Percentiles rank a stretch among this genome's conserved stretches.
phyloP scores from a whole-genome alignment of 306 rosid genomes.

The Trifolium fragiferum region DNA sequence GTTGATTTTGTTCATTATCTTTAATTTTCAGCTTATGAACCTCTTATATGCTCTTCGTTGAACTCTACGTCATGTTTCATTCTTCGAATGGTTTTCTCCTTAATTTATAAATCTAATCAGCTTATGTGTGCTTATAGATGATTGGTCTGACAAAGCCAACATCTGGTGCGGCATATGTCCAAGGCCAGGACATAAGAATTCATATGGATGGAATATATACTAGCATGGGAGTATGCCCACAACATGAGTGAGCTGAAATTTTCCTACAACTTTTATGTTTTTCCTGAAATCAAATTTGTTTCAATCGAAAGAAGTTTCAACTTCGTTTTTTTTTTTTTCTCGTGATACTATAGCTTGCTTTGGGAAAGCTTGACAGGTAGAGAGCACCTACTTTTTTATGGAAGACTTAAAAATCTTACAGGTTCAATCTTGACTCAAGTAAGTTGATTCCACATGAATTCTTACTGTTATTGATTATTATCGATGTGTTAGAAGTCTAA shows the following conservation, averaged over 20 bases:
- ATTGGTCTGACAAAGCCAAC: conserved; percentile 87
- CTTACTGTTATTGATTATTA: conserved; percentile 14
- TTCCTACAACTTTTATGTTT: conserved; percentile 21
- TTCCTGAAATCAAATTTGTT: conserved; percentile 1
- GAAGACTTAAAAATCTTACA: conserved; percentile 86
- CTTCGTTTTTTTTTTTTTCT: not conserved
- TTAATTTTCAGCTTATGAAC: not conserved
- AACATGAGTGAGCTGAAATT: conserved; percentile 71
- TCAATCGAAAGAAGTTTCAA: not conserved
- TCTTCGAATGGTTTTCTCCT: conserved; percentile 28
- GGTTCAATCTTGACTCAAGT: conserved; percentile 71
- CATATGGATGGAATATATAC: conserved; percentile 79
- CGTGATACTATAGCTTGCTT: conserved; percentile 60
- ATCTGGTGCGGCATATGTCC: conserved; percentile 74
- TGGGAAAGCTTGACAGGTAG: conserved; percentile 90
- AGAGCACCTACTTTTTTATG: conserved; percentile 91
- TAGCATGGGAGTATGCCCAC: conserved; percentile 96
- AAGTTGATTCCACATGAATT: conserved; percentile 41
- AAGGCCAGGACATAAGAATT: conserved; percentile 72
- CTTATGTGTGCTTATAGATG: conserved; percentile 61
- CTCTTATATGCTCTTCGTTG: too few species aligned
- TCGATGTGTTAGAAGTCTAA: not conserved
- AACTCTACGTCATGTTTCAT: not conserved
- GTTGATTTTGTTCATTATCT: conserved; percentile 4
- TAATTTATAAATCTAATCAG: conserved; percentile 27